Evolutionary conservation across 257 asterid genomes (phyloP).

Genomic region (Solanum virginianum): DNA sequence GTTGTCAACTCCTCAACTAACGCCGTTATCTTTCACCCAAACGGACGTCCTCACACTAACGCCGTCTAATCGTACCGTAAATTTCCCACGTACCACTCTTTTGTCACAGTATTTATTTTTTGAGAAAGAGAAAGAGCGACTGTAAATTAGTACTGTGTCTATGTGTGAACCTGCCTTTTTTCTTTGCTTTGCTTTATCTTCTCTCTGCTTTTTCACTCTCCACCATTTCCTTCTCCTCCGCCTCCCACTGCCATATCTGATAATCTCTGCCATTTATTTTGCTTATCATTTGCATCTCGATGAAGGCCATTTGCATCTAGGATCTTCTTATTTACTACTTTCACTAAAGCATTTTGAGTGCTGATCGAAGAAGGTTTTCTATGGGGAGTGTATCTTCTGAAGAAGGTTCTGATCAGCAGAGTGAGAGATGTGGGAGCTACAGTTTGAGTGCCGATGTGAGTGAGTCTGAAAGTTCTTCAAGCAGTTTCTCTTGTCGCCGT

Average conservation of each 20-base stretch:
- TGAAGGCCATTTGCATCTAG: neutral
- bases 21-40: neutral
- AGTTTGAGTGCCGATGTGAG: conserved; percentile 88
- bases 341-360: neutral
- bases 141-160: neutral
- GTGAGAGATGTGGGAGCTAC: conserved; percentile 83
- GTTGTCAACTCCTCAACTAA: conserved; percentile 1
- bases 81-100: neutral
- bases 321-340: neutral
- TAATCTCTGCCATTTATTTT: neutral
- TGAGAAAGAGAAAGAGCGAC: neutral
- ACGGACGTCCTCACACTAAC: neutral
- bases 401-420: conserved; percentile 45
- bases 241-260: neutral
- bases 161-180: conserved; percentile 8
- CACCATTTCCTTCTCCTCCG: conserved; percentile 8
- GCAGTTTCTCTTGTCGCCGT: conserved; percentile 22
- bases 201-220: conserved; percentile 19
- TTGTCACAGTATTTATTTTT: neutral
- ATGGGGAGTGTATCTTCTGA: conserved; percentile 84
- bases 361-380: neutral
- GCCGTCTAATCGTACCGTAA: neutral
- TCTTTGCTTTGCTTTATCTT: conserved; percentile 32
- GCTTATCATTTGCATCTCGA: neutral
- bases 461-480: conserved; percentile 72